phyloP scores from a whole-genome alignment of 106 monocot genomes.

The Dendrobium catenatum region DNA sequence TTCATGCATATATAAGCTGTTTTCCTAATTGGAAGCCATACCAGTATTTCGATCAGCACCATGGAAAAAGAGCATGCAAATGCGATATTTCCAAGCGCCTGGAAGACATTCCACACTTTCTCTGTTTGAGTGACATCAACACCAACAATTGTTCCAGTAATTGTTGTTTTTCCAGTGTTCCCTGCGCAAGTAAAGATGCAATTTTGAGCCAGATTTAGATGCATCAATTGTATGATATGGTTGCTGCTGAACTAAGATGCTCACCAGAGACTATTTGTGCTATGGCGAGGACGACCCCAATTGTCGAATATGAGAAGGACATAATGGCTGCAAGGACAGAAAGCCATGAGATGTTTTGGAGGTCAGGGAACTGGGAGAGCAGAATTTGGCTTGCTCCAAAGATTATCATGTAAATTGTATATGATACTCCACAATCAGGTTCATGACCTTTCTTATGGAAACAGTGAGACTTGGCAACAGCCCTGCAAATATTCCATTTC shows the following conservation, averaged over 20 bases:
- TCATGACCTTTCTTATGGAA: constrained; percentile 36
- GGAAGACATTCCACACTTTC: constrained; percentile 43
- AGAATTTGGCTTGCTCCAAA: constrained; percentile 51
- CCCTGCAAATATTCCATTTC: constrained; percentile 16
- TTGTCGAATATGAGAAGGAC: constrained; percentile 55
- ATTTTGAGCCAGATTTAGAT: not conserved
- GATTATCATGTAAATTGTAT: constrained; percentile 38
- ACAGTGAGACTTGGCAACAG: constrained; percentile 48
- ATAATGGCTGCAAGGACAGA: constrained; percentile 60
- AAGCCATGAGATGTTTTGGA: constrained; percentile 45
- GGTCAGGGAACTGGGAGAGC: constrained; percentile 51
- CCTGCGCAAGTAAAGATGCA: constrained; percentile 13
- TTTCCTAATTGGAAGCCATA: not conserved
- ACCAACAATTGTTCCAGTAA: constrained; percentile 42
- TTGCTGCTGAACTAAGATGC: not conserved
- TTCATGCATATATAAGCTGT: not conserved
- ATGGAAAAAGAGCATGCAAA: constrained; percentile 48
- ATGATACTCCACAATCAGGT: constrained; percentile 29
- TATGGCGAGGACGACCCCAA: constrained; percentile 40
- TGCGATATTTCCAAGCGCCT: constrained; percentile 55
- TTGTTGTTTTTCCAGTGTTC: constrained; percentile 16
- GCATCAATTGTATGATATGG: not conserved
- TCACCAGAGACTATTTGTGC: constrained; percentile 30
- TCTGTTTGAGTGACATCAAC: constrained; percentile 21
- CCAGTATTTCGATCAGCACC: constrained; percentile 53